Evolutionary conservation across 306 rosid genomes (phyloP).

Genomic region (Clitoria ternatea): DNA sequence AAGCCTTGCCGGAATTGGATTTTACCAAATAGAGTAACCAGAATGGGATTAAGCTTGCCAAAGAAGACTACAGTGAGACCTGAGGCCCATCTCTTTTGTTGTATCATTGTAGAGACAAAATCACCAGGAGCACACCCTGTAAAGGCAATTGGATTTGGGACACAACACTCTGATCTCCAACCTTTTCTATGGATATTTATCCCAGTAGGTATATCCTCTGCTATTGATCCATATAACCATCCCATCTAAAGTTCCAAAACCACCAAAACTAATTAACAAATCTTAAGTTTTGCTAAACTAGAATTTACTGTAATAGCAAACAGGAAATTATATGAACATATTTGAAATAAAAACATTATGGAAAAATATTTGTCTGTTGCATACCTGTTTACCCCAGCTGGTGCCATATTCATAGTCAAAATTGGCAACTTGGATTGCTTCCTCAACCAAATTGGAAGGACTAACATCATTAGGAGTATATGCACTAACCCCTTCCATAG

Average conservation of each 20-base stretch:
- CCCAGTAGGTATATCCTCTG: conserved; percentile 62
- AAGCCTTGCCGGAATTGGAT: conserved; percentile 46
- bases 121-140: conserved; percentile 51
- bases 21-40: conserved; percentile 37
- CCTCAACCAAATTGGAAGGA: conserved; percentile 18
- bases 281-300: neutral
- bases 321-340: too few relatives aligned
- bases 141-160: conserved; percentile 48
- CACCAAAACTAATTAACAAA: neutral
- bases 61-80: conserved; percentile 56
- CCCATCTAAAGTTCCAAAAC: conserved; percentile 15
- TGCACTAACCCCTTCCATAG: conserved; percentile 33
- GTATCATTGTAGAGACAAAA: conserved; percentile 42
- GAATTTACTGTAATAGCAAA: too few relatives aligned
- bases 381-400: conserved; percentile 58
- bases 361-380: neutral
- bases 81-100: conserved; percentile 64
- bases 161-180: conserved; percentile 48
- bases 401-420: conserved; percentile 50
- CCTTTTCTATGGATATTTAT: conserved; percentile 50
- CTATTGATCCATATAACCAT: conserved; percentile 47
- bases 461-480: neutral
- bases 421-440: conserved; percentile 41
- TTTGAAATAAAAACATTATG: neutral
- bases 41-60: conserved; percentile 47